Percentiles rank a stretch among this genome's conserved stretches.
Conservation (phyloP, 805 yeast genomes). For the Cyberlindnera mississippiensis region DNA sequence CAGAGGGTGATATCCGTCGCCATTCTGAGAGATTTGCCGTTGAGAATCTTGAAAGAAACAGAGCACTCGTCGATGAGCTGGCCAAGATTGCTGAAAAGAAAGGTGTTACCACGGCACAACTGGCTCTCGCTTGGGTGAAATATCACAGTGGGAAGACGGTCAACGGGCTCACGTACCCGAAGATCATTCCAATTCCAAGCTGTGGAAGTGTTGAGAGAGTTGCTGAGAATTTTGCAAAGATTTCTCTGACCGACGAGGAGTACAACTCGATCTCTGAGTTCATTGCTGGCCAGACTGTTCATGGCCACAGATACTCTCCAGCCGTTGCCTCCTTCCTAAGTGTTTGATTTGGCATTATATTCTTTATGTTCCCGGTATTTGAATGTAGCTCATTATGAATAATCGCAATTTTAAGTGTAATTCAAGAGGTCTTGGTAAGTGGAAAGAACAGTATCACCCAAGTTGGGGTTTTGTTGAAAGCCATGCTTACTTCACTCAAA, state of each 20-base stretch:
- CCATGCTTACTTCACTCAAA: too few species aligned
- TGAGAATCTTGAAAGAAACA: slow-evolving; percentile 55
- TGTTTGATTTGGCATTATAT: too few species aligned
- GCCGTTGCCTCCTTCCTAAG: slow-evolving; percentile 14
- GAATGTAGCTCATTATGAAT: too few species aligned
- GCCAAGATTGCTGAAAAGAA: slow-evolving; percentile 43
- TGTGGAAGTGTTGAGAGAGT: slow-evolving; percentile 59
- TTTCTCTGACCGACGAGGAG: slow-evolving; percentile 52
- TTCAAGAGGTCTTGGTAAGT: too few species aligned
- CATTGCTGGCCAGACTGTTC: slow-evolving; percentile 39
- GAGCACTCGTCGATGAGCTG: slow-evolving; percentile 48
- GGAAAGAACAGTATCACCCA: too few species aligned
- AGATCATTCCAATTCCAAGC: slow-evolving; percentile 77
- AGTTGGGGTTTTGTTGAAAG: neutral
- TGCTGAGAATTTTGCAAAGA: slow-evolving; percentile 50
- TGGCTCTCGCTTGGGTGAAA: slow-evolving; percentile 65
- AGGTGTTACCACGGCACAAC: slow-evolving; percentile 55
- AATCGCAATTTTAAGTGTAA: too few species aligned
- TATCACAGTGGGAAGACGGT: slow-evolving; percentile 32
- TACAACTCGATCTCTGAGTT: slow-evolving; percentile 39
- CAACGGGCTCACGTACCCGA: slow-evolving; percentile 37
- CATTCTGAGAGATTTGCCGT: slow-evolving; percentile 53
- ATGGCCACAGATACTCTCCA: slow-evolving; percentile 55
- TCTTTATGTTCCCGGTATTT: too few species aligned
- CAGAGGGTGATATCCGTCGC: slow-evolving; percentile 52